These are phyloP conservation scores for Poronia punctata DNA, from an alignment of 495 filamentous ascomycete species.

Conservation along the genomic window DNA sequence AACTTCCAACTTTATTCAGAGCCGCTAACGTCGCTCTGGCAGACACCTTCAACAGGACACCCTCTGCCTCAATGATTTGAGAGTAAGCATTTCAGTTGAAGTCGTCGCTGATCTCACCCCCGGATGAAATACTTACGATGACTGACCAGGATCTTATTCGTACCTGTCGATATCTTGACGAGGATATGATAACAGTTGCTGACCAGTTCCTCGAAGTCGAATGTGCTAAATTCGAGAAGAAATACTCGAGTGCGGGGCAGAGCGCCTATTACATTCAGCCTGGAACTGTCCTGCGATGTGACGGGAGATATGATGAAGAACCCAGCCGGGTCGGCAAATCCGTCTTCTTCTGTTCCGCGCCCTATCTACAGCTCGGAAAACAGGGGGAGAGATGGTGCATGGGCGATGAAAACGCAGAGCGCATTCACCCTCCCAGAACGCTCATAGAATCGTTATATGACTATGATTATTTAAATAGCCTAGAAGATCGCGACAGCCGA, in stretches of 20 bases:
- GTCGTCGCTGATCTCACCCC: too few relatives aligned
- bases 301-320: neutral
- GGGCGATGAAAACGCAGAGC: neutral
- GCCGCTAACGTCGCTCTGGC: too few relatives aligned
- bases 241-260: neutral
- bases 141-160: neutral
- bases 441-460: neutral
- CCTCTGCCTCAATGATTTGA: neutral
- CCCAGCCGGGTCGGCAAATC: neutral
- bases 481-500: neutral
- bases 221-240: neutral
- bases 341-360: constrained; percentile 1
- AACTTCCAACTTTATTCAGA: too few relatives aligned
- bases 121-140: neutral
- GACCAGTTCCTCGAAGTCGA: neutral
- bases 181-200: neutral
- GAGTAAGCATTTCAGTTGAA: too few relatives aligned
- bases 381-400: neutral
- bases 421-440: neutral
- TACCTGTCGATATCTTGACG: neutral
- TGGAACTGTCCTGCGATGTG: neutral
- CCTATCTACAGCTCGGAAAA: neutral
- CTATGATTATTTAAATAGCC: neutral
- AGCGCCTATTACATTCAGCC: neutral
- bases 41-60: neutral